phyloP scores from a whole-genome alignment of 2,329 filamentous ascomycete species.

The Epichloe hybrida region DNA sequence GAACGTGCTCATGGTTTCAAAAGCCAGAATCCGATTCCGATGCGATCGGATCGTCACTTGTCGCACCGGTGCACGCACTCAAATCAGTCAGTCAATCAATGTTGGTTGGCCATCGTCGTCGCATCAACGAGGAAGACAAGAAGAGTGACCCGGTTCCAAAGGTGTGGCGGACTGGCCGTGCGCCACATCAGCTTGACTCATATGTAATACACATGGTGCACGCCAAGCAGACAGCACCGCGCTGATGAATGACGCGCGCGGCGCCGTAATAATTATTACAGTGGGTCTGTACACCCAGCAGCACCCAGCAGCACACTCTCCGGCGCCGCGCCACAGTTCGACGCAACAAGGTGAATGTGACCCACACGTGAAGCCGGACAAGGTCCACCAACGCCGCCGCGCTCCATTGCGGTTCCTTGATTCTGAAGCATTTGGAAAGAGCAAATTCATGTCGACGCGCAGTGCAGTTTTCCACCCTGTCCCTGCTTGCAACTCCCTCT shows the following conservation, averaged over 20 bases:
- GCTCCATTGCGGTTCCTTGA: conserved; percentile 2
- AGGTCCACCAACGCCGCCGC: neutral
- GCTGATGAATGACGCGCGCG: too few species aligned
- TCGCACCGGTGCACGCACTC: neutral
- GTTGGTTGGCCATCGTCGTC: neutral
- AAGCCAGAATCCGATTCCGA: neutral
- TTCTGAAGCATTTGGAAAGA: conserved; percentile 2
- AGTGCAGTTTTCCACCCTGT: conserved; percentile 1
- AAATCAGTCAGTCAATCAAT: neutral
- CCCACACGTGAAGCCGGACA: neutral
- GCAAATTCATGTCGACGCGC: conserved; percentile 6
- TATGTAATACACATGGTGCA: too few species aligned
- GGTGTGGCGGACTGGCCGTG: too few species aligned
- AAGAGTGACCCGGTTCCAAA: neutral
- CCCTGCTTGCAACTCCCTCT: conserved; percentile 1
- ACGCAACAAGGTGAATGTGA: neutral
- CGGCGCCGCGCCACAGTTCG: neutral
- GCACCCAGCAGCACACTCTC: too few species aligned
- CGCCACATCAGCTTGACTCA: too few species aligned
- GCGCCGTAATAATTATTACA: too few species aligned
- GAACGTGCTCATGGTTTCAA: conserved; percentile 43
- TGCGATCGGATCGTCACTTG: neutral
- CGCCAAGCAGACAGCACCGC: neutral
- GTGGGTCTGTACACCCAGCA: too few species aligned
- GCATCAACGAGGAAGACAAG: neutral